Conservation (phyloP, 73 alveolate species). For the Paramecium pentaurelia region DNA sequence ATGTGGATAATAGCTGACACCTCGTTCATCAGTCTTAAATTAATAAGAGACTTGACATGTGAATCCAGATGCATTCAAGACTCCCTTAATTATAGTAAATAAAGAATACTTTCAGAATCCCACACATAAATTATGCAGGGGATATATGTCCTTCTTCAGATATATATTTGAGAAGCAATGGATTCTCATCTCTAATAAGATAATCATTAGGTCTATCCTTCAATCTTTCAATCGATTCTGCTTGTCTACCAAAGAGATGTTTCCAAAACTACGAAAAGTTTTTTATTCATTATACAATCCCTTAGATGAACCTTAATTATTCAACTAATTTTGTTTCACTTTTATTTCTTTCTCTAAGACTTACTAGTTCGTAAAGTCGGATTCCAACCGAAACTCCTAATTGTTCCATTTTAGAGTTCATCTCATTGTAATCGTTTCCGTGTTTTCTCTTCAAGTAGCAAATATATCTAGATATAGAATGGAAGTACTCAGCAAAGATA, state of each 20-base stretch:
- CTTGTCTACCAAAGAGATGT: constrained; percentile 41
- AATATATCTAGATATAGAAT: neutral
- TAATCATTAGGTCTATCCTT: constrained; percentile 29
- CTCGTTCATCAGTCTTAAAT: constrained; percentile 12
- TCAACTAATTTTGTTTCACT: constrained; percentile 35
- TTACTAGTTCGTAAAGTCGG: neutral
- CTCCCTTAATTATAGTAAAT: neutral
- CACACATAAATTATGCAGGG: constrained; percentile 38
- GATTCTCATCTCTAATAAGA: constrained; percentile 40
- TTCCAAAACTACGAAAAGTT: constrained; percentile 33
- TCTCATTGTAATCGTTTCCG: neutral
- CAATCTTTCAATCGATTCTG: constrained; percentile 26
- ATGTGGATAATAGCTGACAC: constrained; percentile 27
- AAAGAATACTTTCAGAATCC: neutral
- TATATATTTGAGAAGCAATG: neutral
- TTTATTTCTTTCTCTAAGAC: constrained; percentile 37
- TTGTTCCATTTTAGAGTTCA: neutral
- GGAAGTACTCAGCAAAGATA: neutral
- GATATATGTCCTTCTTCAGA: constrained; percentile 32
- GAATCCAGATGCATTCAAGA: constrained; percentile 1
- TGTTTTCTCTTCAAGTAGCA: neutral
- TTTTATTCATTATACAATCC: neutral
- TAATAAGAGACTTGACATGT: neutral
- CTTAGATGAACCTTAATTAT: constrained; percentile 7
- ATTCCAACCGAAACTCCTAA: constrained; percentile 19